Evolutionary conservation across 148 eudicot species (phyloP).

Genomic region (Euryodendron excelsum): DNA sequence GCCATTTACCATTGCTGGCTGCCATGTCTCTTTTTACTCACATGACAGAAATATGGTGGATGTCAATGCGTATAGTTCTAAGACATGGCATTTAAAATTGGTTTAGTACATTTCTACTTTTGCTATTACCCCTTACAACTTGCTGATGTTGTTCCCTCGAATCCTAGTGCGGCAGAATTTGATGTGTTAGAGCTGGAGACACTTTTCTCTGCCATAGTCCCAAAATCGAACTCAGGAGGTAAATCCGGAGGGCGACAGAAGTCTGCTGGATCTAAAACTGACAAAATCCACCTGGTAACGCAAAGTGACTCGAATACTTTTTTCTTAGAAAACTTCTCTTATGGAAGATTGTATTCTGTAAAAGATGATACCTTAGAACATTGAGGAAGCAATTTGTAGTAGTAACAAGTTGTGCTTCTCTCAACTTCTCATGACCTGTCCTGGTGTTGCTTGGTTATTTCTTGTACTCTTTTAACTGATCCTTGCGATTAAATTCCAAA

Average conservation of each 20-base stretch:
- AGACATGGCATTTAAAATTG: slow-evolving; percentile 1
- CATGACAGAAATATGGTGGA: not conserved
- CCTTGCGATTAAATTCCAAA: not conserved
- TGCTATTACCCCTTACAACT: slow-evolving; percentile 1
- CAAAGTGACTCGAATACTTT: slow-evolving; percentile 4
- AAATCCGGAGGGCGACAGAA: slow-evolving; percentile 67
- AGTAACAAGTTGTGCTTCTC: not conserved
- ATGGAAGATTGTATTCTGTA: not conserved
- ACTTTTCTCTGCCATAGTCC: slow-evolving; percentile 74
- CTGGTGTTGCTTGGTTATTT: not conserved
- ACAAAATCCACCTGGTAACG: slow-evolving; percentile 79
- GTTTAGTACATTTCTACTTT: not conserved
- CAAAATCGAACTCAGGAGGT: slow-evolving; percentile 62
- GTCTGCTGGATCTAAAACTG: slow-evolving; percentile 83
- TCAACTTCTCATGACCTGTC: not conserved
- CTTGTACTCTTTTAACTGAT: not conserved
- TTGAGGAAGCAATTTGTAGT: not conserved
- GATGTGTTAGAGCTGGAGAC: slow-evolving; percentile 89
- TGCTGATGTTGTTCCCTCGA: slow-evolving; percentile 33
- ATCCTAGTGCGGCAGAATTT: slow-evolving; percentile 72
- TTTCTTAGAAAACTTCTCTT: not conserved
- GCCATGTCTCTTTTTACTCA: not conserved
- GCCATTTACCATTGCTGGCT: not conserved
- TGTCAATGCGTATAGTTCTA: not conserved
- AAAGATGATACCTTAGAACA: not conserved